A percentile compares a stretch with the other conserved stretches of the same genome.
Conservation (phyloP, 2,329 filamentous ascomycete genomes). For the Ophiocordyceps camponoti-leonardi region DNA sequence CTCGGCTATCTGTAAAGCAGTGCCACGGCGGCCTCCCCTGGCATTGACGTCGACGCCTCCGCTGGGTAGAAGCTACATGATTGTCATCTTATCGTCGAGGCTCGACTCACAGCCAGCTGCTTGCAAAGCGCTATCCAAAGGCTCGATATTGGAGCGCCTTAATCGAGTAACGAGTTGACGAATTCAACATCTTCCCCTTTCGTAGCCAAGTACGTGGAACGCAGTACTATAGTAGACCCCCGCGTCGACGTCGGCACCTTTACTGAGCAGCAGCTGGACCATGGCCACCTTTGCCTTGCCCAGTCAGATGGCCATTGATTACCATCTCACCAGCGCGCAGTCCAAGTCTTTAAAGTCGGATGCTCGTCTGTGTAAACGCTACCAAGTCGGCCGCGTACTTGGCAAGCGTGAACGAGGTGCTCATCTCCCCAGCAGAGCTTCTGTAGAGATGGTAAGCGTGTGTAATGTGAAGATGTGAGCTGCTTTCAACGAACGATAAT, state of each 20-base stretch:
- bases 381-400: background rate
- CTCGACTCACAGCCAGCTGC: background rate
- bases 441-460: background rate
- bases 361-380: too few species aligned
- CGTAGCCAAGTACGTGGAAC: background rate
- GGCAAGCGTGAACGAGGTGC: background rate
- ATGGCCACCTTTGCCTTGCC: background rate
- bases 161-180: background rate
- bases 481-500: slow-evolving; percentile 1
- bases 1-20: background rate
- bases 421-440: background rate
- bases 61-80: background rate
- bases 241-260: background rate
- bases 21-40: background rate
- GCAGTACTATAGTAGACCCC: background rate
- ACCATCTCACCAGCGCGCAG: background rate
- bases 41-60: background rate
- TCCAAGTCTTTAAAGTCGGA: background rate
- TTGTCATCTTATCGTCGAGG: background rate
- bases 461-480: slow-evolving; percentile 1
- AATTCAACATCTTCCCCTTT: background rate
- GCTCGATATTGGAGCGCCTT: background rate
- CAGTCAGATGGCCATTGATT: background rate
- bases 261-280: background rate
- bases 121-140: background rate